Evolutionary conservation across 2,329 filamentous ascomycete species (phyloP), one percentile per base, ranked within the genome.

Genomic region (Byssoonygena ceratinophila): DNA sequence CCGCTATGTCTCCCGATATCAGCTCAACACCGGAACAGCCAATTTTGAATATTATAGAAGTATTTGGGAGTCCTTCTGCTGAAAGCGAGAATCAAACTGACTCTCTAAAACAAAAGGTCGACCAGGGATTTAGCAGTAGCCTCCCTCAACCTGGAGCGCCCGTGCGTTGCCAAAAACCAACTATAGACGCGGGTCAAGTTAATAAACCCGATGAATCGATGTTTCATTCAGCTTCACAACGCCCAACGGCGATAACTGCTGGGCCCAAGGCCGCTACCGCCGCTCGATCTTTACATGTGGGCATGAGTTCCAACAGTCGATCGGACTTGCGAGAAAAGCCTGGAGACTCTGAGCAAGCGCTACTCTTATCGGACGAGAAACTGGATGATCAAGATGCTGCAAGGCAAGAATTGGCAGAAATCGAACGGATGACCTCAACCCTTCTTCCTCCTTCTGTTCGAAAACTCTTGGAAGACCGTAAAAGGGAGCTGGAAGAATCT

Each of bases 101-200:
- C 51, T 41, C 51, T 31, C 25, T 41, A 16, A 36, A 51, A 46
- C 43, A 18, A 44, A 58, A 57, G 55, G 46, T 41, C 47, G 50
- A 54, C 34, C 55, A 57, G 29, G 54, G 57, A 9, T 57, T 60
- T 37, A 52, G 29, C 27, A 57, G 58, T 7, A 60, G 58, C 46
- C 54, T 61, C 41, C 60, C 60, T 14, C 56, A 59, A 34, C 60
- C 60, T 14, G 44, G 16, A 18, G 22, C 23, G 16, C 25, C 18
- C 44, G n/a, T 32, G 7, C 18, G 2, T 36, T 14, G 16, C 22
- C 25, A 27, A 3, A n/a, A 25, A 6, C 27, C 8, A 34, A 37
- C 6, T n/a, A 6, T 25, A 12, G 18, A n/a, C 25, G n/a, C 6
- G 8, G 3, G 11, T 34, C 40, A 27, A 14, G n/a, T 31, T 25